Evolutionary conservation across 78 protist genomes (phyloP), one percentile per base, ranked within the genome.

Genomic region (Acrasis kona): DNA sequence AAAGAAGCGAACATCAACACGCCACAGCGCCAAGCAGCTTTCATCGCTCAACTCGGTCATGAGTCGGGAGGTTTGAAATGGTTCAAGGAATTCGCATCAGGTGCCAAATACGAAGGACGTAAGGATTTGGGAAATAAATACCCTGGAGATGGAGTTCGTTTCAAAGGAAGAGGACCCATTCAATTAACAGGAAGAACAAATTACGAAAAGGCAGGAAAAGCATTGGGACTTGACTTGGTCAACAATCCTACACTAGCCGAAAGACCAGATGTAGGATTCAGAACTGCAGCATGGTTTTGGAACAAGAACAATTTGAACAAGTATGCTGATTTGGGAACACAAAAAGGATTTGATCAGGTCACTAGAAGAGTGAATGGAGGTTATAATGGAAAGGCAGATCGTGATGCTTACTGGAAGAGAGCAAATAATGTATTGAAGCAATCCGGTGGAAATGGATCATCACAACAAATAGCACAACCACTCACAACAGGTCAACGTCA

Each of bases 71-170:
- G 35, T 30, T 36, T 30, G 41, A 28, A 30, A 30, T 70, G 29
- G 40, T 37, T 36, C 6, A 58, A 37, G 7, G 74, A 70, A 70
- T 58, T 70, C 7, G 74, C 74, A 6, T 70, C 74, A 30, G 74
- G 74, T 10, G 61, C 35, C 29, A 58, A 41, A 39, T 70, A 70
- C 64, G 74, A 70, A 7, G 74, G 74, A 41, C 6, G 74, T 12
- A 70, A 6, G 5, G 74, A 70, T 30, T 30, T 70, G 6, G 74
- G 74, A 5, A 70, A 70, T 58, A 70, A 41, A 29, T 58, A 70
- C 8, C 27, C 74, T 6, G 74, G 74, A 12, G 74, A 70, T 30
- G 74, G 74, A 7, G 7, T 7, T 35, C 74, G 74, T 5, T 70
- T 70, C 74, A 70, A 70, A 58, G 74, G 74, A 7, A 6, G 61